Conservation (phyloP, 2,329 filamentous ascomycete genomes). For the Epichloe uncinata region DNA sequence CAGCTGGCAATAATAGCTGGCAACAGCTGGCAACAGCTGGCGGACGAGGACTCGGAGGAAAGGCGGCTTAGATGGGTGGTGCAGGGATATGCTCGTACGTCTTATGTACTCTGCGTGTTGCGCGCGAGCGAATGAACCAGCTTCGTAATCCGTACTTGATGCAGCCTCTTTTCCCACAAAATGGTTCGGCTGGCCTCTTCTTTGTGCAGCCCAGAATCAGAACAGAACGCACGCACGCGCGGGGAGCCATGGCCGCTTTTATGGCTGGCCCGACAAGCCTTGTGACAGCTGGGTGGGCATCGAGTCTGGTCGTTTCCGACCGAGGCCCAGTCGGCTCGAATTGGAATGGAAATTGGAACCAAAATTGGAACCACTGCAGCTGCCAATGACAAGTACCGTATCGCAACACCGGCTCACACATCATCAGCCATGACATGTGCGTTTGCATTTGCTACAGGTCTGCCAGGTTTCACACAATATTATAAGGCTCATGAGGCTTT, state of each 20-base stretch:
- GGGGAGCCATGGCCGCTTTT: constrained; percentile 3
- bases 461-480: too few species aligned
- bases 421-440: too few species aligned
- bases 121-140: not conserved
- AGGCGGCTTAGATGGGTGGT: not conserved
- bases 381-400: not conserved
- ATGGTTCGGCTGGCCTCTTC: too few species aligned
- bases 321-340: constrained; percentile 8
- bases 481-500: too few species aligned
- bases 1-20: not conserved
- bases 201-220: not conserved
- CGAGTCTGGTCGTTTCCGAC: not conserved
- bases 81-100: not conserved
- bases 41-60: not conserved
- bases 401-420: too few species aligned
- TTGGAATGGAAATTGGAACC: not conserved
- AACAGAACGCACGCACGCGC: not conserved
- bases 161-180: not conserved
- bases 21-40: not conserved
- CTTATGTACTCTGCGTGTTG: too few species aligned
- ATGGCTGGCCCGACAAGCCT: not conserved
- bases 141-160: not conserved
- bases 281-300: too few species aligned
- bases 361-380: not conserved
- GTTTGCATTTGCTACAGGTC: too few species aligned